Evolutionary conservation across 306 rosid genomes (phyloP), one percentile per base, ranked within the genome.

Genomic region (Begonia fuchsioides): DNA sequence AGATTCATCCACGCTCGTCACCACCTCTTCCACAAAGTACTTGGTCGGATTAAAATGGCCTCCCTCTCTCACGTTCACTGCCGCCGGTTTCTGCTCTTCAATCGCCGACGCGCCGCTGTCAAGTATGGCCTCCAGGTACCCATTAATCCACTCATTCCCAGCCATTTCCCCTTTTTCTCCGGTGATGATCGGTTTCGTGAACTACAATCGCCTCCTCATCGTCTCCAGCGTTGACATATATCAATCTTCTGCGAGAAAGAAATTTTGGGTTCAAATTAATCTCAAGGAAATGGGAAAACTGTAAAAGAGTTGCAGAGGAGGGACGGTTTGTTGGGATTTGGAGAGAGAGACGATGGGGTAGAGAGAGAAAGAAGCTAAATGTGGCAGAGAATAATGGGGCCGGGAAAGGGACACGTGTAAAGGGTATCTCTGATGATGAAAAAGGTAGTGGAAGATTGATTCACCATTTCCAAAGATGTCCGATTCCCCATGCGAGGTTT

Each of bases 71-170:
- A 71, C 54, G 54, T 65, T 63, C 67, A 49, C 87, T 41, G 78
- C 57, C 57, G 66, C 53, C 1, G 86, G 72, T 59, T 77, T 83
- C 39, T 77, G 82, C 52, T 83, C 96, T 44, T 86, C 96, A 45
- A 82, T 80, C 43, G 75, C 69, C 10, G 92, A 43, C 11, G 94
- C 93, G 32, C 94, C 93, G 1, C 73, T 80, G 17, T 81, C 86
- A 9, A 87, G 47, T 54, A 87, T 87, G 0, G 96, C 96, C 67
- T 87, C 96, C 62, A 87, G 57, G 63, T 87, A 87, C 13, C 96
- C 96, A 32, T 87, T 77, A 1, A 87, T 87, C 94, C 96, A 87
- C 74, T 87, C 96, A 53, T 87, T 87, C 13, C 94, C 96, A 11
- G 96, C 94, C 96, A 87, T 83, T 51, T 59, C 8, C 35, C 35